Evolutionary conservation across 805 yeast genomes (phyloP), one percentile per base, ranked within the genome.

Genomic region (Candida succiphila): DNA sequence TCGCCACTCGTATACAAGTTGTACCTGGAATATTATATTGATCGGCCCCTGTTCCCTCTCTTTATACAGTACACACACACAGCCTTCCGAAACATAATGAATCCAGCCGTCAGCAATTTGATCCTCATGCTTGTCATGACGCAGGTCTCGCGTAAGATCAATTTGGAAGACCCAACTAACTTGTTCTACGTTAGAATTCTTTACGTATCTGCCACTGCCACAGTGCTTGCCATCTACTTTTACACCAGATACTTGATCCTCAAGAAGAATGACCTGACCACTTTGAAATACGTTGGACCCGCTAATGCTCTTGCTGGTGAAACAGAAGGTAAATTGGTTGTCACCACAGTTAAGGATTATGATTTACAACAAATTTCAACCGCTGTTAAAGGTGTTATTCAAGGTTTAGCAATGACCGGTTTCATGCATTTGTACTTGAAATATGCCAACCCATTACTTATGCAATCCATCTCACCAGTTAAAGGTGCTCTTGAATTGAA

Each of bases 371-470:
- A 89, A 66, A 72, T 89, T 41, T 77, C 83, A 59, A 40, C 74
- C 33, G 78, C 86, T 39, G 71, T 88, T 60, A 86, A 83, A 63
- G 75, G 94, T 43, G 73, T 86, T 45, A 78, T 80, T 69, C 83
- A 94, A 42, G 82, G 94, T 43, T 56, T 88, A 47, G 96, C 94
- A 50, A 86, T 92, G 95, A 88, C 92, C 88, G 94, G 81, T 18
- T 83, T 89, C 78, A 88, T 89, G 97, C 98, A 92, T 63, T 54
- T 92, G 41, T 89, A 89, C 76, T 76, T 92, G 94, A 82, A 86
- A 63, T 92, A 86, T 72, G 87, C 96, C 60, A 87, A 92, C 65
- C 98, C 98, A 39, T 73, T 92, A 56, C 77, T 92, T 46, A 82
- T 89, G 87, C 97, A 92, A 68, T 78, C 88, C 43, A 74, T 92